Evolutionary conservation across 352 stramenopile species (phyloP).

Genomic region (Globisporangium paddicum): DNA sequence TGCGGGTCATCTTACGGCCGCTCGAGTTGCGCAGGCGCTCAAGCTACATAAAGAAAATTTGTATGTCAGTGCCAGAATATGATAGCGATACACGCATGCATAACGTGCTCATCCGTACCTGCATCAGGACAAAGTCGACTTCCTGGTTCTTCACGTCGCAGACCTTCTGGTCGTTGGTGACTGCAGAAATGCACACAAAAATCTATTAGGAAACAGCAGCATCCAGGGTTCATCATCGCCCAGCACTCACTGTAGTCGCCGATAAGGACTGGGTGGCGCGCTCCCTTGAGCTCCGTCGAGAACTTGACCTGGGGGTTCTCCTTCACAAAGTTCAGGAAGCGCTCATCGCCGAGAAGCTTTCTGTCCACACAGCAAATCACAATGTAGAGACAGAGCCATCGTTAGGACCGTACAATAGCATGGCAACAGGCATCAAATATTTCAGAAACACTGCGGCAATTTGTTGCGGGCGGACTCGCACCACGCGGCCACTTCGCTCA

Average conservation of each 20-base stretch:
- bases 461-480: background rate
- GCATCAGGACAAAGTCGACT: constrained; percentile 71
- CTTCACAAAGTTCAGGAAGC: constrained; percentile 82
- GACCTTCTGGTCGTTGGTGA: constrained; percentile 80
- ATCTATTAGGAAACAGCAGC: background rate
- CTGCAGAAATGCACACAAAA: constrained; percentile 21
- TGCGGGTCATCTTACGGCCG: constrained; percentile 83
- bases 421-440: background rate
- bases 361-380: constrained; percentile 11
- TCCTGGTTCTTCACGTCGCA: constrained; percentile 89
- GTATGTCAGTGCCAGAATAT: background rate
- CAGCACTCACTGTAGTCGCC: constrained; percentile 74
- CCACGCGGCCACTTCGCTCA: background rate
- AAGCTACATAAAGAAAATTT: constrained; percentile 33
- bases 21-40: constrained; percentile 83
- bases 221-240: background rate
- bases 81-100: background rate
- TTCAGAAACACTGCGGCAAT: background rate
- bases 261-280: constrained; percentile 73
- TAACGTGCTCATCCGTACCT: constrained; percentile 36
- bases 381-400: background rate
- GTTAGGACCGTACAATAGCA: background rate
- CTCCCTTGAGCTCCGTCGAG: constrained; percentile 80
- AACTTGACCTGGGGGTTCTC: constrained; percentile 87
- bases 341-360: constrained; percentile 65